Base-by-base conservation (phyloP, 768 basidiomycete species). In the Trametes gibbosa region DNA sequence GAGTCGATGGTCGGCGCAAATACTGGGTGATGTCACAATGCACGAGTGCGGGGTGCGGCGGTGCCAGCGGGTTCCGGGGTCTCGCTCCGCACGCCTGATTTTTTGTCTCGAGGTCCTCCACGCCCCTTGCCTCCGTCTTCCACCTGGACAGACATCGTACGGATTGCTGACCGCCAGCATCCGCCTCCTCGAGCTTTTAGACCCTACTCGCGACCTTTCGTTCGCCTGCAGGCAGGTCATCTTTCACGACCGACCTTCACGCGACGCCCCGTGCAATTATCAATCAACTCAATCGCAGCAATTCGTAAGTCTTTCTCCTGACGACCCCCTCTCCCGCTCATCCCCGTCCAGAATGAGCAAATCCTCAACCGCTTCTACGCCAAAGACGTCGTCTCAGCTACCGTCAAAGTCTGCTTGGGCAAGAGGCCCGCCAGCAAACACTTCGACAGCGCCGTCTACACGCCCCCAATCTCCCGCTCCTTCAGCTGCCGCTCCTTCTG, bases 221-320 rank as follows among this genome's bases (percentile, higher is more conserved):
- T 72, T 82, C 81, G 85, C 88, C 89, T 90, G 89, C 89, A 88
- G 89, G 89, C 89, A 90, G 89, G 89, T 90, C 87, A 84, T 81
- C 84, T 79, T 83, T 86, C 80, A 89, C 86, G 87, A 87, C 88
- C 84, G 69, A 84, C 80, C 83, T 71, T 75, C 84, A 81, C 84
- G 79, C 84, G 79, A 80, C 76, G 79, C 75, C 77, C 77, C 75
- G 64, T 72, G 70, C 77, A 73, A 76, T 79, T 74, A 76, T 73
- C 73, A 73, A 77, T 78, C 72, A 77, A 77, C 73, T 74, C 74
- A 76, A 78, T 75, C 76, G 76, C 73, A 75, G 65, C 67, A 69
- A 69, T 72, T 73, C 72, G 72, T 73, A 50, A 43, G 72, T 55
- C 42, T 55, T 59, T 63, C 56, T 51, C 56, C 52, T 59, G 25